These are phyloP conservation scores for Myriosclerotinia scirpicola DNA, from an alignment of 2,329 filamentous ascomycete species.

Conservation along the genomic window DNA sequence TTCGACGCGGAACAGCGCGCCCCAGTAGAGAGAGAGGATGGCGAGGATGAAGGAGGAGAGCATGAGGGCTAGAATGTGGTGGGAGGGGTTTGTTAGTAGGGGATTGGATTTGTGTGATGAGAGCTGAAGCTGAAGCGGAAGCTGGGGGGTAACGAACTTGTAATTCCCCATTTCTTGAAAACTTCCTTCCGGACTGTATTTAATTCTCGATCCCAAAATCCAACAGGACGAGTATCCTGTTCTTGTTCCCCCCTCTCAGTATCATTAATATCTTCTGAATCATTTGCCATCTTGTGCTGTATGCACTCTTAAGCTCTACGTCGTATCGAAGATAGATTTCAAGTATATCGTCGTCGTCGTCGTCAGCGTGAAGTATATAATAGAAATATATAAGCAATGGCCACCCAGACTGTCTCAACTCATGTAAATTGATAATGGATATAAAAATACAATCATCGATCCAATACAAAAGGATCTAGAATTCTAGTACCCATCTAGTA, in stretches of 20 bases:
- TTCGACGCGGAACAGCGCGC: constrained; percentile 52
- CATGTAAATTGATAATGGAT: too few relatives aligned
- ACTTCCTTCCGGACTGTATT: constrained; percentile 26
- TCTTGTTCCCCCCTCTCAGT: constrained; percentile 26
- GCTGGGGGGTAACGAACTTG: constrained; percentile 47
- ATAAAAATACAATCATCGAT: too few relatives aligned
- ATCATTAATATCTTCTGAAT: neutral
- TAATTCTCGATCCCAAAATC: constrained; percentile 33
- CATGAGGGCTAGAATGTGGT: constrained; percentile 10
- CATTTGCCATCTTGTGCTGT: neutral
- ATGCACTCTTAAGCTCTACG: too few relatives aligned
- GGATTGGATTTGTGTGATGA: neutral
- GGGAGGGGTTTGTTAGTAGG: neutral
- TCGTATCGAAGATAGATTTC: too few relatives aligned
- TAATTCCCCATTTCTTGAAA: constrained; percentile 31
- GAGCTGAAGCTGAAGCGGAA: too few relatives aligned
- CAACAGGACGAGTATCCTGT: constrained; percentile 23
- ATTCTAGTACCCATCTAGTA: too few relatives aligned
- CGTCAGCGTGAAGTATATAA: too few relatives aligned
- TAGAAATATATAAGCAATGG: too few relatives aligned
- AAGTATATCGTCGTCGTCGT: too few relatives aligned
- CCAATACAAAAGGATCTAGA: too few relatives aligned
- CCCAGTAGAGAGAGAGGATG: constrained; percentile 63
- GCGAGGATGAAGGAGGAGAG: constrained; percentile 25
- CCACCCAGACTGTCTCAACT: too few relatives aligned